phyloP scores from a whole-genome alignment of 1,284 basidiomycete species.

The Porodaedalea pini region DNA sequence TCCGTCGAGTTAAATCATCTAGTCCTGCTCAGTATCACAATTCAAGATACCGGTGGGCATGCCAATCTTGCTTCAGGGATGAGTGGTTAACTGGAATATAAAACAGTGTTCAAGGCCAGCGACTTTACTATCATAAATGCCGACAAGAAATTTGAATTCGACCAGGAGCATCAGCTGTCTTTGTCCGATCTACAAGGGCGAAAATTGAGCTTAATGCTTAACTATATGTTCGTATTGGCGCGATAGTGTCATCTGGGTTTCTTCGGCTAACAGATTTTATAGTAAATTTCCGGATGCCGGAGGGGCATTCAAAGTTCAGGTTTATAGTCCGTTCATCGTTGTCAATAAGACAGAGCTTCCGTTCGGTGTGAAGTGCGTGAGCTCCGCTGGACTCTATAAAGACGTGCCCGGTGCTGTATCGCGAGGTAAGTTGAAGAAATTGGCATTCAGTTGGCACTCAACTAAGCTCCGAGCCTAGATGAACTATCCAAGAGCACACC shows the following conservation, averaged over 20 bases:
- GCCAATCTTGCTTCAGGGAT: neutral
- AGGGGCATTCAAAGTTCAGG: constrained; percentile 97
- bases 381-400: constrained; percentile 66
- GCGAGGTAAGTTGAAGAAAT: constrained; percentile 40
- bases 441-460: constrained; percentile 16
- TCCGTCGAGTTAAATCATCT: constrained; percentile 95
- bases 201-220: constrained; percentile 80
- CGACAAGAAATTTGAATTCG: constrained; percentile 88
- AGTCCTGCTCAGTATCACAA: constrained; percentile 85
- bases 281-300: constrained; percentile 89
- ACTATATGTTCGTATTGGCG: constrained; percentile 70
- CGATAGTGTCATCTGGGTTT: neutral
- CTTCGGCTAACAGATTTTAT: constrained; percentile 12
- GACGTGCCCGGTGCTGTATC: constrained; percentile 83
- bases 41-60: constrained; percentile 81
- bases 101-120: constrained; percentile 86
- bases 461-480: constrained; percentile 36
- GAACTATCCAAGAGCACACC: constrained; percentile 59
- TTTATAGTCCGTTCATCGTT: constrained; percentile 90
- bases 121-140: constrained; percentile 98
- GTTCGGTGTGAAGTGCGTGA: constrained; percentile 70
- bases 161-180: constrained; percentile 70
- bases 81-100: neutral
- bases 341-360: constrained; percentile 93
- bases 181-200: constrained; percentile 76